A percentile compares a stretch with the other conserved stretches of the same genome.
Evolutionary conservation across 805 yeast genomes (phyloP).

Genomic region (Ogataea degrootiae): DNA sequence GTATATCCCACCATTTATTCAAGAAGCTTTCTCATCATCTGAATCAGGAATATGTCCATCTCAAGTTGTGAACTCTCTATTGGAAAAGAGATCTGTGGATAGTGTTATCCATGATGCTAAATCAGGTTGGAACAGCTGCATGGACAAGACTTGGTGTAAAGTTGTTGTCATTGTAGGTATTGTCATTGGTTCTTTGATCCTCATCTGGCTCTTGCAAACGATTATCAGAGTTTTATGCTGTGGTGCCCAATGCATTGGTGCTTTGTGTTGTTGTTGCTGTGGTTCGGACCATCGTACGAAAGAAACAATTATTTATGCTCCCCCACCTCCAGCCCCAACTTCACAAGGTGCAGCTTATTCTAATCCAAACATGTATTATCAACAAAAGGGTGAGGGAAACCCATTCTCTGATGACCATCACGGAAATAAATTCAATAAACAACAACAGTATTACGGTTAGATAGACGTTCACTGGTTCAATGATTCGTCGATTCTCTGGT

Average conservation of each 20-base stretch:
- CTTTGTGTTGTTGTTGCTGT: conserved; percentile 42
- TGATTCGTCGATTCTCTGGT: not conserved
- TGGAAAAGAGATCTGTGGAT: conserved; percentile 13
- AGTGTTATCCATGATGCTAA: conserved; percentile 8
- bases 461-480: not conserved
- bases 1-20: conserved; percentile 18
- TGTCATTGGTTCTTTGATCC: conserved; percentile 48
- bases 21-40: conserved; percentile 10
- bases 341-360: conserved; percentile 21
- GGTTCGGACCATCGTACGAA: not conserved
- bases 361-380: conserved; percentile 30
- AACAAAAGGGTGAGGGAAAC: conserved; percentile 13
- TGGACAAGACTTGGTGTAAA: conserved; percentile 73
- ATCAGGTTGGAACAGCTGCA: conserved; percentile 65
- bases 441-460: conserved; percentile 10
- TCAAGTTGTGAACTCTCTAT: conserved; percentile 8
- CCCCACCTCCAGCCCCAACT: conserved; percentile 16
- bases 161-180: conserved; percentile 73
- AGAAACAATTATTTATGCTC: conserved; percentile 12
- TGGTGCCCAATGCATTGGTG: conserved; percentile 48
- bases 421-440: conserved; percentile 4
- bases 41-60: conserved; percentile 19
- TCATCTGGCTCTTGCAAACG: conserved; percentile 52
- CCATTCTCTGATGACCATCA: conserved; percentile 6
- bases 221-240: conserved; percentile 53